phyloP scores from a whole-genome alignment of 352 stramenopile species.

The Plasmopara muralis region DNA sequence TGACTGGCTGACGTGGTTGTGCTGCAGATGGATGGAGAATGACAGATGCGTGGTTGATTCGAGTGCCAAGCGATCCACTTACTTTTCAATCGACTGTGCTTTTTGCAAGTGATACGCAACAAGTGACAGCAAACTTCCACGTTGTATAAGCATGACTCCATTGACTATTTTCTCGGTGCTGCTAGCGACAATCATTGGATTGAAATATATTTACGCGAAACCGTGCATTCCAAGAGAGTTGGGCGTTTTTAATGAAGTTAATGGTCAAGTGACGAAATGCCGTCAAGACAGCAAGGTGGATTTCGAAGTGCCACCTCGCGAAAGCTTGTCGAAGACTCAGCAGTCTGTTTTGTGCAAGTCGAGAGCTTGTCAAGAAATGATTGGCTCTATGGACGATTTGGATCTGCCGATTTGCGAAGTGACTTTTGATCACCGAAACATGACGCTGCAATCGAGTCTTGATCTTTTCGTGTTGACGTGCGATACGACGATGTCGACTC shows the following conservation, averaged over 20 bases:
- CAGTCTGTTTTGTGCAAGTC: constrained; percentile 35
- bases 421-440: constrained; percentile 37
- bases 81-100: constrained; percentile 16
- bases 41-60: constrained; percentile 4
- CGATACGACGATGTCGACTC: constrained; percentile 28
- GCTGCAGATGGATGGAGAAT: constrained; percentile 14
- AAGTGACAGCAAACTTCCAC: constrained; percentile 5
- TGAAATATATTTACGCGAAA: constrained; percentile 5
- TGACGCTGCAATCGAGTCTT: constrained; percentile 44
- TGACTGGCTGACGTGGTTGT: constrained; percentile 1
- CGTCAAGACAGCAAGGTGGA: constrained; percentile 28
- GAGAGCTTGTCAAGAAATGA: constrained; percentile 41
- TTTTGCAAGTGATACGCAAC: constrained; percentile 12
- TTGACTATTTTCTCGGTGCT: constrained; percentile 6
- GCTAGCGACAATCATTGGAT: constrained; percentile 9
- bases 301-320: constrained; percentile 34
- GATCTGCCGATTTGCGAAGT: constrained; percentile 45
- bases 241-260: constrained; percentile 40
- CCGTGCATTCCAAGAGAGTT: constrained; percentile 35
- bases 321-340: constrained; percentile 24
- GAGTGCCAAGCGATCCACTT: constrained; percentile 2
- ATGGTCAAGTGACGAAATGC: constrained; percentile 33
- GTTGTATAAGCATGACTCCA: constrained; percentile 12
- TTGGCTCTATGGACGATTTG: constrained; percentile 50
- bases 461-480: constrained; percentile 40